phyloP scores from a whole-genome alignment of 2,329 filamentous ascomycete species.

The Fusarium sororula region DNA sequence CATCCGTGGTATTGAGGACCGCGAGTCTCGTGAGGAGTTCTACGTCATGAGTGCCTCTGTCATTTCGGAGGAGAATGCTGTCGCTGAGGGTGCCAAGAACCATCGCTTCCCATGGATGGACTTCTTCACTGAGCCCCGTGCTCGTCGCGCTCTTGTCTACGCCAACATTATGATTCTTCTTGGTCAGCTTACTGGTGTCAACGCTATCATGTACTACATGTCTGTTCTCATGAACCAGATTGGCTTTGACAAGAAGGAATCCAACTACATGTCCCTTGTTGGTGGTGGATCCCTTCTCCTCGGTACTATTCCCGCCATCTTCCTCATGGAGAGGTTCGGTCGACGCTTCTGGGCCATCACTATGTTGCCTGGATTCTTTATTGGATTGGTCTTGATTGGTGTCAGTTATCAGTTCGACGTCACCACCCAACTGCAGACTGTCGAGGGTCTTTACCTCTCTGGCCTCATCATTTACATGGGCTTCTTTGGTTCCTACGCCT shows the following conservation, averaged over 20 bases:
- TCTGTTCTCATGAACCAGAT: slow-evolving; percentile 72
- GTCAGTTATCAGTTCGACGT: slow-evolving; percentile 66
- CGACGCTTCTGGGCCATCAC: slow-evolving; percentile 78
- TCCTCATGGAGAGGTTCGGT: slow-evolving; percentile 77
- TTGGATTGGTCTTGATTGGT: slow-evolving; percentile 74
- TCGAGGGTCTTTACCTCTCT: slow-evolving; percentile 70
- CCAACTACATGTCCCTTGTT: slow-evolving; percentile 80
- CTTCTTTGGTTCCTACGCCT: slow-evolving; percentile 74
- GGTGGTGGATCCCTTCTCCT: slow-evolving; percentile 73
- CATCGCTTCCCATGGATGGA: slow-evolving; percentile 75
- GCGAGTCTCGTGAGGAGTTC: slow-evolving; percentile 73
- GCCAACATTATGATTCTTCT: slow-evolving; percentile 76
- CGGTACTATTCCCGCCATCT: slow-evolving; percentile 73
- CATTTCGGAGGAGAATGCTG: slow-evolving; percentile 62
- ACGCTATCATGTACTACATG: slow-evolving; percentile 79
- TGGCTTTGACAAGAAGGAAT: slow-evolving; percentile 68
- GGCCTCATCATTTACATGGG: slow-evolving; percentile 75
- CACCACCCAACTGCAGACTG: slow-evolving; percentile 54
- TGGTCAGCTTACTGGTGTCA: slow-evolving; percentile 76
- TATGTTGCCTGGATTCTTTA: slow-evolving; percentile 77
- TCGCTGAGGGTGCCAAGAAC: slow-evolving; percentile 60
- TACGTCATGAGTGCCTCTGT: slow-evolving; percentile 75
- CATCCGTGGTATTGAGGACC: slow-evolving; percentile 67
- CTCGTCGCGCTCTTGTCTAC: slow-evolving; percentile 72
- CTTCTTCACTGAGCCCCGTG: slow-evolving; percentile 75